Conservation (phyloP, 2,329 filamentous ascomycete genomes). For the Phialophora macrospora region DNA sequence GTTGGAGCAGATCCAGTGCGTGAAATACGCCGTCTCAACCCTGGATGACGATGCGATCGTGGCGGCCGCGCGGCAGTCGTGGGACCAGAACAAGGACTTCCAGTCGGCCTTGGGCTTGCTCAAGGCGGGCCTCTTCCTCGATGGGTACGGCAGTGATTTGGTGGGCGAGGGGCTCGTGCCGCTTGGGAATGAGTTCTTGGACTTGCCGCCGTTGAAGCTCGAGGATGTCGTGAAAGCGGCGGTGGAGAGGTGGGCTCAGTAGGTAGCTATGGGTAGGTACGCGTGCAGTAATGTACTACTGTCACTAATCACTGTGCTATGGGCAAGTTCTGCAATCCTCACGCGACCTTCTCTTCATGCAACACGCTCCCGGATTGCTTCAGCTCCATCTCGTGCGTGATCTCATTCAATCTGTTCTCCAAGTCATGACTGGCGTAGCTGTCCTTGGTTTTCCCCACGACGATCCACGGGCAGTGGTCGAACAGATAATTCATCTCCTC, state of each 20-base stretch:
- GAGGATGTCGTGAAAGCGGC: neutral
- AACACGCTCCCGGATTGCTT: constrained; percentile 28
- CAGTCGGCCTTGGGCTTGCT: constrained; percentile 16
- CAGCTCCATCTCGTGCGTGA: constrained; percentile 55
- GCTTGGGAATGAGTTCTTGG: constrained; percentile 22
- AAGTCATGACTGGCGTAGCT: constrained; percentile 62
- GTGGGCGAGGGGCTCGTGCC: constrained; percentile 12
- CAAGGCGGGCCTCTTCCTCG: constrained; percentile 26
- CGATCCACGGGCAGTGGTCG: constrained; percentile 67
- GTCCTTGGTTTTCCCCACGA: constrained; percentile 61
- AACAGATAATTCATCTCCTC: constrained; percentile 73
- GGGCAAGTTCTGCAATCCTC: neutral
- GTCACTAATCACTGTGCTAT: no score
- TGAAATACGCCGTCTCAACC: constrained; percentile 6
- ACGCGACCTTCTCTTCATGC: constrained; percentile 32
- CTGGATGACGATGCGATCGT: constrained; percentile 1
- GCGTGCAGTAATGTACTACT: no score
- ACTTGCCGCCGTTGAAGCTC: neutral
- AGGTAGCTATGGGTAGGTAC: no score
- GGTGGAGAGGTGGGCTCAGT: neutral
- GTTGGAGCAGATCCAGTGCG: constrained; percentile 27
- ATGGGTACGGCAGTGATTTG: constrained; percentile 26
- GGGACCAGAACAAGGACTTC: constrained; percentile 18
- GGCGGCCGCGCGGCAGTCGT: constrained; percentile 9
- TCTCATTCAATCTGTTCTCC: constrained; percentile 63